phyloP scores from a whole-genome alignment of 345 rosid genomes.

The Rhizophora apiculata region DNA sequence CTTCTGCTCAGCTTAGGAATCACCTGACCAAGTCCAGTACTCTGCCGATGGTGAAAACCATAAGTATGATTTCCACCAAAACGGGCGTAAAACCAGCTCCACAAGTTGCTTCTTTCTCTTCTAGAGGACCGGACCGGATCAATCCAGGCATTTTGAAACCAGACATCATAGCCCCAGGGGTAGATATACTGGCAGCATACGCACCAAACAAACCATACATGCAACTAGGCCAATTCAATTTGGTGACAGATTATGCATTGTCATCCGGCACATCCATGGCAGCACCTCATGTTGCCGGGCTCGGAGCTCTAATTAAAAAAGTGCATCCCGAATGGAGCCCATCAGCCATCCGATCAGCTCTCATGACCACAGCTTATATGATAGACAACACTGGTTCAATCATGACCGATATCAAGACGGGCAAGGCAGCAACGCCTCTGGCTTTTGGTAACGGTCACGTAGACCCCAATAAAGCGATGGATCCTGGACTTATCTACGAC shows the following conservation, averaged over 20 bases:
- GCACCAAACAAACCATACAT: background rate
- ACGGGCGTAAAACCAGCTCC: slow-evolving; percentile 46
- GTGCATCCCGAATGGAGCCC: slow-evolving; percentile 27
- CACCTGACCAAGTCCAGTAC: background rate
- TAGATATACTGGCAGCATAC: background rate
- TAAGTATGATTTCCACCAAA: slow-evolving; percentile 33
- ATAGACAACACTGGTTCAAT: slow-evolving; percentile 23
- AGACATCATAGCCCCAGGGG: slow-evolving; percentile 47
- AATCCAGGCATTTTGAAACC: slow-evolving; percentile 41
- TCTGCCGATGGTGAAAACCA: slow-evolving; percentile 23
- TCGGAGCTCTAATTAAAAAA: slow-evolving; percentile 18
- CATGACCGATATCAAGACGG: slow-evolving; percentile 20
- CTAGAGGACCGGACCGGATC: slow-evolving; percentile 56
- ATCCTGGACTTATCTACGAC: slow-evolving; percentile 49
- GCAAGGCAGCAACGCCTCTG: slow-evolving; percentile 35
- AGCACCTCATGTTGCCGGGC: slow-evolving; percentile 24
- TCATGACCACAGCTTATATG: slow-evolving; percentile 32
- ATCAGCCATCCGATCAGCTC: slow-evolving; percentile 25
- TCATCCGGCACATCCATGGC: slow-evolving; percentile 35
- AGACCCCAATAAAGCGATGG: slow-evolving; percentile 41
- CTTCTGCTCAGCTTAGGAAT: slow-evolving; percentile 13
- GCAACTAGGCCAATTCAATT: slow-evolving; percentile 22
- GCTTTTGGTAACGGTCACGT: slow-evolving; percentile 42
- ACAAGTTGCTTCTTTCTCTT: slow-evolving; percentile 55
- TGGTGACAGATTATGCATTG: slow-evolving; percentile 38